A percentile compares a stretch with the other conserved stretches of the same genome.
Evolutionary conservation across 176 grass and related monocot genomes (phyloP).

Genomic region (Zoysia japonica): DNA sequence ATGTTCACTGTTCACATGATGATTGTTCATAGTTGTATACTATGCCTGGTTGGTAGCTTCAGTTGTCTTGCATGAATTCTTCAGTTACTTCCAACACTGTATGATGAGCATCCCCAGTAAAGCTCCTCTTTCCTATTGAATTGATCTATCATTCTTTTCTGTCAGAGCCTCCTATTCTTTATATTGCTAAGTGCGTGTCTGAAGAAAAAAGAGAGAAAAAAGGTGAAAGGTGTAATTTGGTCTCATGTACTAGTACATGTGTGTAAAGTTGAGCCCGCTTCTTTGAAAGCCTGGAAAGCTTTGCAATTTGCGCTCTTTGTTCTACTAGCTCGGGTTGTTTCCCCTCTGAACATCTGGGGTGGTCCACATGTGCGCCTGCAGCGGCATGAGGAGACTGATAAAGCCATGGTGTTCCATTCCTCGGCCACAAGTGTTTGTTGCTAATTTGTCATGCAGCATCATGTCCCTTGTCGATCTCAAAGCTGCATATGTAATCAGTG

Average conservation of each 20-base stretch:
- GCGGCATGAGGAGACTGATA: too few species aligned
- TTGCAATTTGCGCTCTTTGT: conserved; percentile 39
- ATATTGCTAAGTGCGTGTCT: background rate
- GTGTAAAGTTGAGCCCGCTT: conserved; percentile 51
- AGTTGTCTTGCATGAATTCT: conserved; percentile 26
- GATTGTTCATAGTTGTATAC: background rate
- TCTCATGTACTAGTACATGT: conserved; percentile 40
- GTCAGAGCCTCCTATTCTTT: conserved; percentile 36
- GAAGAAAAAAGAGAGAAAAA: background rate
- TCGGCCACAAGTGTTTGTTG: too few species aligned
- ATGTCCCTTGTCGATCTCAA: too few species aligned
- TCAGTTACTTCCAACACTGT: conserved; percentile 16
- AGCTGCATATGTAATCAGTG: too few species aligned
- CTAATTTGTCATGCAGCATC: too few species aligned
- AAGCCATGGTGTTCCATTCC: too few species aligned
- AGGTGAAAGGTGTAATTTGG: conserved; percentile 46
- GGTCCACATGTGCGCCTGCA: too few species aligned
- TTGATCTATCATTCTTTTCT: background rate
- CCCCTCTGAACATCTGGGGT: conserved; percentile 19
- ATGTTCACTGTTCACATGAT: background rate
- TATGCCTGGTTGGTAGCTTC: background rate
- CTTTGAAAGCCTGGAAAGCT: conserved; percentile 67
- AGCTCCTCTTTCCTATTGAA: background rate
- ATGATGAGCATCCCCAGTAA: conserved; percentile 18
- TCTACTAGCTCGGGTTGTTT: background rate